Conservation (phyloP, 352 stramenopile genomes). For the Peronosclerospora sorghi region DNA sequence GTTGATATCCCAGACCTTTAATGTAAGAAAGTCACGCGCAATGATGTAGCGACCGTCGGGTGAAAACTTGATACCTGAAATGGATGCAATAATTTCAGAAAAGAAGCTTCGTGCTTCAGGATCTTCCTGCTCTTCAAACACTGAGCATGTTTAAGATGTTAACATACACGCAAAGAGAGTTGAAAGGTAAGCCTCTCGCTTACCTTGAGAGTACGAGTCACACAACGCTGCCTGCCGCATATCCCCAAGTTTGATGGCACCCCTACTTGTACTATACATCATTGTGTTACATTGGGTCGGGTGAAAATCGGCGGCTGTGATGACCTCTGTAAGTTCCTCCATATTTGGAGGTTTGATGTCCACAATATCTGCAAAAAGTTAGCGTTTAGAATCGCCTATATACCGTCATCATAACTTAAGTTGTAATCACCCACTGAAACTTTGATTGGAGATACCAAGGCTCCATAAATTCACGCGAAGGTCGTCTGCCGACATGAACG, state of each 20-base stretch:
- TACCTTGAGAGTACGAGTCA: conserved; percentile 70
- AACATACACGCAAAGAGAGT: not conserved
- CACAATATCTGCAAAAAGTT: conserved; percentile 75
- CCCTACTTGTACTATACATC: conserved; percentile 91
- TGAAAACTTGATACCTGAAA: conserved; percentile 92
- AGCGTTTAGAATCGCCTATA: not conserved
- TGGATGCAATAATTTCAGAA: conserved; percentile 92
- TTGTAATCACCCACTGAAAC: conserved; percentile 67
- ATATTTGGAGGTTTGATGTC: conserved; percentile 96
- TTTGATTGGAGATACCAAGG: conserved; percentile 82
- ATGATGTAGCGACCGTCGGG: conserved; percentile 91
- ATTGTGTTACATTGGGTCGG: conserved; percentile 90
- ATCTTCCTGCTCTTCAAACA: conserved; percentile 80
- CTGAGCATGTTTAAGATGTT: conserved; percentile 6
- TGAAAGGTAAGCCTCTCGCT: not conserved
- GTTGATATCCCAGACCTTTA: conserved; percentile 95
- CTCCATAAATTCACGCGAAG: conserved; percentile 95
- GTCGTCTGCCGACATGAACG: conserved; percentile 93
- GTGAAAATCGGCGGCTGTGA: conserved; percentile 91
- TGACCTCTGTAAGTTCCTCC: conserved; percentile 95
- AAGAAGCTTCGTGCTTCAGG: conserved; percentile 87
- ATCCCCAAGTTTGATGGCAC: conserved; percentile 88
- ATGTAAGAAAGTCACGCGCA: conserved; percentile 90
- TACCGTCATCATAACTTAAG: not conserved
- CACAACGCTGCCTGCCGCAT: conserved; percentile 86